Conservation (phyloP, 805 yeast species). For the Pichia deserticola region DNA sequence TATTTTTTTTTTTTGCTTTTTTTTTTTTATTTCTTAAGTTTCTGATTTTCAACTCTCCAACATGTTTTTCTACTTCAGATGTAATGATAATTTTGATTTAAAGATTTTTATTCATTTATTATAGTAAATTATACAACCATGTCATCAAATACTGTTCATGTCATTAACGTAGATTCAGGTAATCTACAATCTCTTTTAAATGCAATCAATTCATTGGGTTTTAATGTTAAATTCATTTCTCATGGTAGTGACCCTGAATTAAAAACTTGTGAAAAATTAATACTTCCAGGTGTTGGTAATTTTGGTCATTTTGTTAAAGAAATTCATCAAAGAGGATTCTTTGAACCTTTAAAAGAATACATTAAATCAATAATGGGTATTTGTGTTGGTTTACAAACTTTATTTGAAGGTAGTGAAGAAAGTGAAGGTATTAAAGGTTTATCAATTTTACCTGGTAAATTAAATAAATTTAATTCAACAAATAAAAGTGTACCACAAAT, state of each 20-base stretch:
- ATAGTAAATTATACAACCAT: not conserved
- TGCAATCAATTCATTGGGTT: constrained; percentile 77
- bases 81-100: too few relatives aligned
- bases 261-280: constrained; percentile 44
- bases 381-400: constrained; percentile 91
- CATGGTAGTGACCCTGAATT: constrained; percentile 46
- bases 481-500: constrained; percentile 89
- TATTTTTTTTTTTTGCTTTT: too few relatives aligned
- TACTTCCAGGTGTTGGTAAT: constrained; percentile 96
- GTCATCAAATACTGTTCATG: constrained; percentile 38
- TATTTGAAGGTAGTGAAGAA: constrained; percentile 72
- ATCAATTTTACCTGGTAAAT: constrained; percentile 43
- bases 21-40: too few relatives aligned
- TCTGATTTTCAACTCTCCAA: too few relatives aligned
- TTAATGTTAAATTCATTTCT: constrained; percentile 53
- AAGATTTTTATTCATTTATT: too few relatives aligned
- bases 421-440: constrained; percentile 53
- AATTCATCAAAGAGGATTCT: constrained; percentile 53
- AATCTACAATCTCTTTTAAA: constrained; percentile 83
- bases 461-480: constrained; percentile 54
- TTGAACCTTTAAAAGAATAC: constrained; percentile 57
- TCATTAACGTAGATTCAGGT: constrained; percentile 92
- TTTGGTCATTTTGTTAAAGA: constrained; percentile 88
- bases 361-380: constrained; percentile 82
- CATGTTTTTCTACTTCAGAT: too few relatives aligned